These are phyloP conservation scores for Arabis hirsuta DNA, from an alignment of 345 rosid species.

Conservation along the genomic window DNA sequence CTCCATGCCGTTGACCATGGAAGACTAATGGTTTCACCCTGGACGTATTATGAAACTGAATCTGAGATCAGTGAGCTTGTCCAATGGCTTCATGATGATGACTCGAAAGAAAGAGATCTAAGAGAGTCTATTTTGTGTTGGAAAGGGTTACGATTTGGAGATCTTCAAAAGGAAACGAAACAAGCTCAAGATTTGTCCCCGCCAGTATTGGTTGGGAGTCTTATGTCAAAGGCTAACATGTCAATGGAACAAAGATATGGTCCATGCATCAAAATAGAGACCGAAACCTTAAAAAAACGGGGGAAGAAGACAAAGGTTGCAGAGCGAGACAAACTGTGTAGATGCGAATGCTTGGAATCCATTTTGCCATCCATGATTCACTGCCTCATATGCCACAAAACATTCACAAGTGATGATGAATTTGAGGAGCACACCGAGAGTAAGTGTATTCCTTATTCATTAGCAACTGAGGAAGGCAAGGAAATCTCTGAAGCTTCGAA, in stretches of 20 bases:
- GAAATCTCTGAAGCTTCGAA: slow-evolving; percentile 50
- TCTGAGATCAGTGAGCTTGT: slow-evolving; percentile 71
- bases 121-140: slow-evolving; percentile 71
- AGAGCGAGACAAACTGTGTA: slow-evolving; percentile 58
- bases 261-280: slow-evolving; percentile 53
- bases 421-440: slow-evolving; percentile 66
- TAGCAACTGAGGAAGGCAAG: slow-evolving; percentile 52
- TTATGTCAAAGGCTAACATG: slow-evolving; percentile 68
- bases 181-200: slow-evolving; percentile 42
- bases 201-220: slow-evolving; percentile 42
- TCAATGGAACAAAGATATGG: slow-evolving; percentile 79
- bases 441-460: slow-evolving; percentile 54
- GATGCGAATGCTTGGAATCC: slow-evolving; percentile 89
- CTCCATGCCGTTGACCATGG: slow-evolving; percentile 48
- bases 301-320: slow-evolving; percentile 58
- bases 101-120: slow-evolving; percentile 71
- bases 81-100: slow-evolving; percentile 69
- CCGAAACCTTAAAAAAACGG: slow-evolving; percentile 49
- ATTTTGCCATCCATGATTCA: slow-evolving; percentile 80
- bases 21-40: slow-evolving; percentile 48
- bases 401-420: slow-evolving; percentile 57
- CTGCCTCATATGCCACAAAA: slow-evolving; percentile 82
- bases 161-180: slow-evolving; percentile 45
- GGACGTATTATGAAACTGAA: slow-evolving; percentile 74
- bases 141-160: slow-evolving; percentile 62